Evolutionary conservation across 495 filamentous ascomycete genomes (phyloP).

Genomic region (Trichoderma orchidacearum): DNA sequence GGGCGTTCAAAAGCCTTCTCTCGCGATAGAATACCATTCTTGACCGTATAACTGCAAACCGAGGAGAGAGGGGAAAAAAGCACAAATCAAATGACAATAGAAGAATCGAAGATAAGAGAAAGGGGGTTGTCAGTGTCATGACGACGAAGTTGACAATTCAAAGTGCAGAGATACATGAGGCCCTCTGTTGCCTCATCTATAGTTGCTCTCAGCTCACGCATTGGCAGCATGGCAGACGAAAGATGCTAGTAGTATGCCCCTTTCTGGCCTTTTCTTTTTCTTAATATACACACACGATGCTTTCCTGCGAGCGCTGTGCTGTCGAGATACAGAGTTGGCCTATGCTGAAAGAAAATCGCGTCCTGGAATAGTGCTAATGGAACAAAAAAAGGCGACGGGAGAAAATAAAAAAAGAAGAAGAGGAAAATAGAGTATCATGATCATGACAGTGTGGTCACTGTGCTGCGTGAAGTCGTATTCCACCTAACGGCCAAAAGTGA

Average conservation of each 20-base stretch:
- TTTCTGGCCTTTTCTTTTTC: neutral
- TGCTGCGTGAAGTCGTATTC: neutral
- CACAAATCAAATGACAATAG: neutral
- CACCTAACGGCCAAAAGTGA: neutral
- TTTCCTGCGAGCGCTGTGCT: neutral
- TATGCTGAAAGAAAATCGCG: neutral
- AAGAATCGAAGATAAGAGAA: neutral
- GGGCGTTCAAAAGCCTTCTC: neutral
- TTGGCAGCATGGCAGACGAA: neutral
- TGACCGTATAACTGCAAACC: neutral
- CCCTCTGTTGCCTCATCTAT: neutral
- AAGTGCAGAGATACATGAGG: neutral
- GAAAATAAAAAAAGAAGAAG: neutral
- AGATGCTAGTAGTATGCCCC: neutral
- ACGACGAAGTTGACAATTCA: neutral
- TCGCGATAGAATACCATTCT: neutral
- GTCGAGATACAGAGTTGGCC: neutral
- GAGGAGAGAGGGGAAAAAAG: neutral
- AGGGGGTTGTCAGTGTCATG: neutral
- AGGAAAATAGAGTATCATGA: neutral
- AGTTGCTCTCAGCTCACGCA: neutral
- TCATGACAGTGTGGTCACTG: neutral
- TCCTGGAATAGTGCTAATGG: neutral
- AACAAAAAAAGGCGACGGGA: neutral
- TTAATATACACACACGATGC: neutral